Evolutionary conservation across 169 alveolate genomes (phyloP).

Genomic region (Eimeria maxima): DNA sequence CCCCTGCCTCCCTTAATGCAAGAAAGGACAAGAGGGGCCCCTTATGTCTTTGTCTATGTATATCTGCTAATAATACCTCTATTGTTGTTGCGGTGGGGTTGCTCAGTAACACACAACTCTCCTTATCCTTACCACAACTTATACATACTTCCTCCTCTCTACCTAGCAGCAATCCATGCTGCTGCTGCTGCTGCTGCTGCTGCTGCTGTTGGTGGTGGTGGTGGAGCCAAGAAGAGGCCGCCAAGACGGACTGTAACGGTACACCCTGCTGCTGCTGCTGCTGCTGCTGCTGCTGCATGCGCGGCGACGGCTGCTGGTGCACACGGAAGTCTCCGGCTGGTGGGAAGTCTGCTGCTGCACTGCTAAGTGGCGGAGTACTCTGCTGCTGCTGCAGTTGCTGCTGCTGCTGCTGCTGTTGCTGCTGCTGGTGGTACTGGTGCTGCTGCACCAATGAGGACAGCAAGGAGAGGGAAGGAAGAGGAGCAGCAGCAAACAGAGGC

Average conservation of each 20-base stretch:
- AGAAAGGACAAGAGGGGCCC: conserved; percentile 33
- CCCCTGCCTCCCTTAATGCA: conserved; percentile 3
- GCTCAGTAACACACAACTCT: neutral
- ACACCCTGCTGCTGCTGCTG: no score
- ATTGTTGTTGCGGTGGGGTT: conserved; percentile 46
- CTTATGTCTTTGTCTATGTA: conserved; percentile 8
- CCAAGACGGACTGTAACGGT: neutral
- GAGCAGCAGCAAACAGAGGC: conserved; percentile 31
- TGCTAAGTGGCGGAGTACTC: neutral
- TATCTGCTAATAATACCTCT: conserved; percentile 30
- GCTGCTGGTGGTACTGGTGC: conserved; percentile 37
- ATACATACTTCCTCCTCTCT: neutral
- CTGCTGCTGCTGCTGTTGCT: conserved; percentile 41
- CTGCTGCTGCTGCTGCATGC: no score
- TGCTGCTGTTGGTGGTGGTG: no score
- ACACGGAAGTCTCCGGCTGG: neutral
- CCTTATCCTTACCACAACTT: neutral
- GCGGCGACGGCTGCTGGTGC: no score
- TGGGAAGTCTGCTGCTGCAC: neutral
- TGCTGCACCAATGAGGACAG: conserved; percentile 35
- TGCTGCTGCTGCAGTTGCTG: conserved; percentile 11
- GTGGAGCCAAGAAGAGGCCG: neutral
- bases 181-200: conserved; percentile 53
- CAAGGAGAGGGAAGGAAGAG: conserved; percentile 21
- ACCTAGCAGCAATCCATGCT: conserved; percentile 2